phyloP scores from a whole-genome alignment of 2,329 filamentous ascomycete species.

The Diaporthe nobilis region DNA sequence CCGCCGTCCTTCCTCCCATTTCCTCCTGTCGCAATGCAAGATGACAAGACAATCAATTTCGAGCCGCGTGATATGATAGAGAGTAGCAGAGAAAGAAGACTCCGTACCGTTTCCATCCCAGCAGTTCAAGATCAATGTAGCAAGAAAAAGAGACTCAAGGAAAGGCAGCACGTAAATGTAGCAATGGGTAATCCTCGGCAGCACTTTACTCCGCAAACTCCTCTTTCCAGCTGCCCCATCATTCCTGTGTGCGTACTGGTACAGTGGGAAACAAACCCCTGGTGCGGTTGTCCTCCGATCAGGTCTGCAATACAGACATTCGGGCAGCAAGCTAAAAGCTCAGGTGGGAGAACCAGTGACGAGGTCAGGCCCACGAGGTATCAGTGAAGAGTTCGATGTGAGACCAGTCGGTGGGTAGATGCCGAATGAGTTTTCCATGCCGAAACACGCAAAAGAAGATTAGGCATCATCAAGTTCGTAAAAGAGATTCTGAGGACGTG shows the following conservation, averaged over 20 bases:
- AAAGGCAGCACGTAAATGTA: slow-evolving; percentile 22
- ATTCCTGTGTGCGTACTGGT: slow-evolving; percentile 26
- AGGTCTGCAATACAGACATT: slow-evolving; percentile 15
- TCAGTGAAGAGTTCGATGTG: background rate
- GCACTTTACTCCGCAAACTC: slow-evolving; percentile 30
- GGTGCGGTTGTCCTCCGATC: background rate
- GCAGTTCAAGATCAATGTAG: slow-evolving; percentile 1
- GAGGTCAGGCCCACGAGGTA: background rate
- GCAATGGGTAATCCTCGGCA: slow-evolving; percentile 31
- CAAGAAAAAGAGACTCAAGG: slow-evolving; percentile 29
- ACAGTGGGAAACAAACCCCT: background rate
- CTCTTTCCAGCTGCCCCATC: slow-evolving; percentile 17
- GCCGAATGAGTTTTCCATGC: slow-evolving; percentile 21
- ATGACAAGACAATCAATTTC: slow-evolving; percentile 29
- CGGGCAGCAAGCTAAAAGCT: slow-evolving; percentile 9
- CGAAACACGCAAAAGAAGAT: slow-evolving; percentile 10
- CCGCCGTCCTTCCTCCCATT: slow-evolving; percentile 13
- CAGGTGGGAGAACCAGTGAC: background rate
- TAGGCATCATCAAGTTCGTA: slow-evolving; percentile 38
- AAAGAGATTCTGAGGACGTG: slow-evolving; percentile 26
- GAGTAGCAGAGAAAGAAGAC: background rate
- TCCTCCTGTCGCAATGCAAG: slow-evolving; percentile 29
- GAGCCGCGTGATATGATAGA: slow-evolving; percentile 6
- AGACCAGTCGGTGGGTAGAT: background rate
- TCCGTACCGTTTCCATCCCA: slow-evolving; percentile 24